Percentiles rank a stretch among this genome's conserved stretches.
These are phyloP conservation scores for Penicillium verrucosum DNA, from an alignment of 2,329 filamentous ascomycete species.

Conservation along the genomic window DNA sequence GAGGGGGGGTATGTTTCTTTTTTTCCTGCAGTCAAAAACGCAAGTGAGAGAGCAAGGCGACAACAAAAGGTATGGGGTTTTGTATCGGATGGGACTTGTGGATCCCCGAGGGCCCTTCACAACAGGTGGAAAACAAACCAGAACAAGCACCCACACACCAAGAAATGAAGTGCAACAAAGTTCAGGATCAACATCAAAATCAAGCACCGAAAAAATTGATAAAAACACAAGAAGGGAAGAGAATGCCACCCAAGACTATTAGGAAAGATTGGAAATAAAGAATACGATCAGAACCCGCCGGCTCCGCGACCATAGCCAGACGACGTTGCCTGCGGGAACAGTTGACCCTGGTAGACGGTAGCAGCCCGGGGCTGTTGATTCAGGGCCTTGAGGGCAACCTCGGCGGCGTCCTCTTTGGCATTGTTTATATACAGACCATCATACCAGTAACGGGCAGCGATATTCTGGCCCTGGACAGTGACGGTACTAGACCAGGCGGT, in stretches of 20 bases:
- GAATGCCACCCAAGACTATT: slow-evolving; percentile 25
- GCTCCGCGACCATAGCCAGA: slow-evolving; percentile 17
- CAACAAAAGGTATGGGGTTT: not conserved
- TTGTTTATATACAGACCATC: slow-evolving; percentile 85
- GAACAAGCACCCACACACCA: slow-evolving; percentile 5
- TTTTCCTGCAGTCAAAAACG: slow-evolving; percentile 2
- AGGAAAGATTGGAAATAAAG: slow-evolving; percentile 21
- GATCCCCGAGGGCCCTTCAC: slow-evolving; percentile 1
- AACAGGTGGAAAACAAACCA: slow-evolving; percentile 6
- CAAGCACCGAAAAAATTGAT: slow-evolving; percentile 4
- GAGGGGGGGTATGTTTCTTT: not conserved
- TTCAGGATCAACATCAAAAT: not conserved
- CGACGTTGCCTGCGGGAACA: slow-evolving; percentile 18
- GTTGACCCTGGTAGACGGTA: slow-evolving; percentile 26
- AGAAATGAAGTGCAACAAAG: slow-evolving; percentile 3
- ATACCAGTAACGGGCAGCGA: slow-evolving; percentile 84
- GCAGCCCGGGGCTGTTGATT: slow-evolving; percentile 26
- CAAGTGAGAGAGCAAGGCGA: slow-evolving; percentile 5
- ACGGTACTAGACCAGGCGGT: slow-evolving; percentile 88
- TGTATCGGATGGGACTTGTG: slow-evolving; percentile 4
- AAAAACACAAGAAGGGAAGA: slow-evolving; percentile 19
- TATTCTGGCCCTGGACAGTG: slow-evolving; percentile 61
- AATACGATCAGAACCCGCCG: slow-evolving; percentile 30
- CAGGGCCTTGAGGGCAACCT: slow-evolving; percentile 58
- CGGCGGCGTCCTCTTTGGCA: slow-evolving; percentile 85